phyloP scores from a whole-genome alignment of 2,329 filamentous ascomycete species.

The Apiospora aurea region DNA sequence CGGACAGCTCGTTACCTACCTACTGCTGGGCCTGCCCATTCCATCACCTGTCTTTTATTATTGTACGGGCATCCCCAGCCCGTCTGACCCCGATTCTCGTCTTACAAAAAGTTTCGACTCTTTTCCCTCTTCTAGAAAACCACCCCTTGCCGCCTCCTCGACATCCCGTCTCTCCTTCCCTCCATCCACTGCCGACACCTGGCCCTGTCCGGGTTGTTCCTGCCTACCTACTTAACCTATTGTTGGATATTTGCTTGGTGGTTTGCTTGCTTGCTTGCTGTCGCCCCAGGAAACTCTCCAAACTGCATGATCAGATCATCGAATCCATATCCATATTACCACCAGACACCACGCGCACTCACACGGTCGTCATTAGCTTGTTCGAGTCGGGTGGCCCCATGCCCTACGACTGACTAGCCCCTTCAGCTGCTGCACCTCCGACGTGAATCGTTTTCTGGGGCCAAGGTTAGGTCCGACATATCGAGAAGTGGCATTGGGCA shows the following conservation, averaged over 20 bases:
- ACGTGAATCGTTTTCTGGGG: not conserved
- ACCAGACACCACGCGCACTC: not conserved
- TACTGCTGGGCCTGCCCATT: not conserved
- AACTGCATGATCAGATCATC: slow-evolving; percentile 1
- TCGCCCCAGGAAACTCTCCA: not conserved
- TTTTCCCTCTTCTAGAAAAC: slow-evolving; percentile 10
- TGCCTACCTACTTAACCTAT: not conserved
- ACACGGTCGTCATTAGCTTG: not conserved
- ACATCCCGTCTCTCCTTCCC: not conserved
- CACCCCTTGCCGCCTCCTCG: not conserved
- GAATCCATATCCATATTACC: not conserved
- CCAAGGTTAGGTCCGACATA: slow-evolving; percentile 6
- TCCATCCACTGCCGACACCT: not conserved
- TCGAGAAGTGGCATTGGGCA: slow-evolving; percentile 7
- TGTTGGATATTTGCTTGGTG: not conserved
- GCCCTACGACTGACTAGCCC: slow-evolving; percentile 18
- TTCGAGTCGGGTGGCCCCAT: slow-evolving; percentile 18
- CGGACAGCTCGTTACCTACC: not conserved
- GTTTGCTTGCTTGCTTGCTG: not conserved
- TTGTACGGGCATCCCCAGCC: slow-evolving; percentile 15
- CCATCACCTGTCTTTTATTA: slow-evolving; percentile 2
- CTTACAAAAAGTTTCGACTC: slow-evolving; percentile 3
- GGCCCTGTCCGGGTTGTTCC: not conserved
- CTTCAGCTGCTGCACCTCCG: slow-evolving; percentile 14
- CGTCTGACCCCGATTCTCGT: not conserved